phyloP scores from a whole-genome alignment of 768 basidiomycete genomes.

The Ramaria rubella region DNA sequence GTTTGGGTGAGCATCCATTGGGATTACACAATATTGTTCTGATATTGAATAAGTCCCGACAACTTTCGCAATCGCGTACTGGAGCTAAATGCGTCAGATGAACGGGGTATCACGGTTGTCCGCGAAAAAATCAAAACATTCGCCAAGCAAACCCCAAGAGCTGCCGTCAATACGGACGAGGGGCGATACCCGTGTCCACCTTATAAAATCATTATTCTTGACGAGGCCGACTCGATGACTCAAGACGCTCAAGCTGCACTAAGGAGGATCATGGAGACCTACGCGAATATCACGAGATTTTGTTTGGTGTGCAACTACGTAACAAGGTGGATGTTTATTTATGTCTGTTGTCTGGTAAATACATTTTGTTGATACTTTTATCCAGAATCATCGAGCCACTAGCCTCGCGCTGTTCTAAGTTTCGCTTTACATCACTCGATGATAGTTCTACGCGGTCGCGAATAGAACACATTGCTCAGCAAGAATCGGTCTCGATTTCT shows the following conservation, averaged over 20 bases:
- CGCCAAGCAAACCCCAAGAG: slow-evolving; percentile 85
- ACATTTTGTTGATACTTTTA: not conserved
- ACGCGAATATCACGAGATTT: slow-evolving; percentile 93
- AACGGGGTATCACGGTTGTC: slow-evolving; percentile 94
- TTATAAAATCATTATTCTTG: slow-evolving; percentile 97
- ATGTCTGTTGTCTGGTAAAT: not conserved
- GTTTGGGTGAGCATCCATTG: slow-evolving; percentile 62
- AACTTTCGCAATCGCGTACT: slow-evolving; percentile 90
- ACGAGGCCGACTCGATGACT: slow-evolving; percentile 99
- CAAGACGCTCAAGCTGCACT: slow-evolving; percentile 98
- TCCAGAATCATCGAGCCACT: slow-evolving; percentile 94
- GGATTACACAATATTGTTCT: not conserved
- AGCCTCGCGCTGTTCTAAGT: slow-evolving; percentile 98
- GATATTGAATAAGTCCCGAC: slow-evolving; percentile 59
- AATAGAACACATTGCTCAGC: slow-evolving; percentile 70
- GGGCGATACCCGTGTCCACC: slow-evolving; percentile 93
- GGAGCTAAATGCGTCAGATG: slow-evolving; percentile 97
- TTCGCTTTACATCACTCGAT: slow-evolving; percentile 93
- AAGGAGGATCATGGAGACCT: slow-evolving; percentile 99
- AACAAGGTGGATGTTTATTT: slow-evolving; percentile 78
- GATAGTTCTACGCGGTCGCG: slow-evolving; percentile 65
- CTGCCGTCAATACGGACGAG: slow-evolving; percentile 64
- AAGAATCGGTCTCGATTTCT: slow-evolving; percentile 59
- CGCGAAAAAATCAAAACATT: slow-evolving; percentile 99
- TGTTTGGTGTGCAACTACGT: slow-evolving; percentile 99